phyloP scores from a whole-genome alignment of 2,329 filamentous ascomycete species.

The Lachnellula cervina region DNA sequence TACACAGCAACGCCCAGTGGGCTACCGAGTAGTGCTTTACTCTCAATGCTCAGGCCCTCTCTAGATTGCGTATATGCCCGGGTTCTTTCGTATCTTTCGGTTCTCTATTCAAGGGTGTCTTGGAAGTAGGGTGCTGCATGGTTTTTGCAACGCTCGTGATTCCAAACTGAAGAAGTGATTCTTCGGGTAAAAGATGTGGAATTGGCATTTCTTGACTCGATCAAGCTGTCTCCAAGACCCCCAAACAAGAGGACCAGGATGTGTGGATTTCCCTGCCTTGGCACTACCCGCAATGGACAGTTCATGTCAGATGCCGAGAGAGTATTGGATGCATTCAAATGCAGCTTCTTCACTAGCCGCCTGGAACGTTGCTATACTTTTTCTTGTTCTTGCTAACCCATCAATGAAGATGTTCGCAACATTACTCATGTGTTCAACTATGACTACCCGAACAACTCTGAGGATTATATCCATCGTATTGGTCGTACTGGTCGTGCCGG shows the following conservation, averaged over 20 bases:
- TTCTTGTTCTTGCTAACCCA: constrained; percentile 74
- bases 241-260: constrained; percentile 55
- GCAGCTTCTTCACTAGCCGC: constrained; percentile 34
- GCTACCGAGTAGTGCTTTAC: constrained; percentile 71
- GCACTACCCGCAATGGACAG: constrained; percentile 42
- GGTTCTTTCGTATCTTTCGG: constrained; percentile 78
- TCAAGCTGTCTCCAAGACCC: constrained; percentile 74
- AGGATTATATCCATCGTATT: constrained; percentile 97
- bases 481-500: constrained; percentile 95
- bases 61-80: constrained; percentile 88
- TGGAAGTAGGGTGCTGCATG: constrained; percentile 74
- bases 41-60: constrained; percentile 84
- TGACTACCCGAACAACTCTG: constrained; percentile 99
- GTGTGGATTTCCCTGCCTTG: constrained; percentile 45
- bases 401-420: constrained; percentile 95
- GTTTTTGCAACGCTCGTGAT: constrained; percentile 65
- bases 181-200: constrained; percentile 68
- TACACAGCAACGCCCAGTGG: constrained; percentile 53
- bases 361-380: constrained; percentile 59
- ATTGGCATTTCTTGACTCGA: constrained; percentile 73
- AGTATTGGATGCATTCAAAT: constrained; percentile 36
- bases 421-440: constrained; percentile 99
- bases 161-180: constrained; percentile 64
- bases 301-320: constrained; percentile 34
- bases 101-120: constrained; percentile 78